Conservation (phyloP, 208 protist genomes). For the Blastocrithidia nonstop region DNA sequence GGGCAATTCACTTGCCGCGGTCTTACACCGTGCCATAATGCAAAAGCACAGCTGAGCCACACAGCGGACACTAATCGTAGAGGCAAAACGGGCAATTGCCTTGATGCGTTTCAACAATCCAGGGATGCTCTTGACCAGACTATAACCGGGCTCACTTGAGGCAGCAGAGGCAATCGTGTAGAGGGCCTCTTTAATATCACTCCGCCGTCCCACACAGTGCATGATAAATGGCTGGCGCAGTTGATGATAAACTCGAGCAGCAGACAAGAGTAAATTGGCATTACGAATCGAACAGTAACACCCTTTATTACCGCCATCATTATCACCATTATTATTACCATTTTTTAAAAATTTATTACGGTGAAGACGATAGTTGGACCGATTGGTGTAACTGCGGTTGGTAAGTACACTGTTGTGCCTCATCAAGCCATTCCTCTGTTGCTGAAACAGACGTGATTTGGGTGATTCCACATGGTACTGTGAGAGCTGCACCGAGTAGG, state of each 20-base stretch:
- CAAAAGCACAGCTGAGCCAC: slow-evolving; percentile 28
- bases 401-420: no score
- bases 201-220: slow-evolving; percentile 44
- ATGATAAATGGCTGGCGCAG: slow-evolving; percentile 6
- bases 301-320: not conserved
- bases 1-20: slow-evolving; percentile 19
- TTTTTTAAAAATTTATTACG: no score
- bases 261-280: not conserved
- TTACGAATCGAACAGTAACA: not conserved
- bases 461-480: no score
- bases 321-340: slow-evolving; percentile 1
- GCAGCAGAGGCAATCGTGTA: slow-evolving; percentile 51
- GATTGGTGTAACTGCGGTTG: no score
- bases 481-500: no score
- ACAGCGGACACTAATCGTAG: slow-evolving; percentile 49
- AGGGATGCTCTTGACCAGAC: slow-evolving; percentile 22
- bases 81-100: slow-evolving; percentile 46
- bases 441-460: no score
- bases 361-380: no score
- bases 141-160: slow-evolving; percentile 61
- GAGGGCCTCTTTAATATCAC: slow-evolving; percentile 59
- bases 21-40: slow-evolving; percentile 36
- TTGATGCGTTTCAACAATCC: slow-evolving; percentile 39
- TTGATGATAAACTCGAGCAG: not conserved
- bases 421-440: no score